Evolutionary conservation across 768 basidiomycete species (phyloP).

Genomic region (Guyanaporus albipodus): DNA sequence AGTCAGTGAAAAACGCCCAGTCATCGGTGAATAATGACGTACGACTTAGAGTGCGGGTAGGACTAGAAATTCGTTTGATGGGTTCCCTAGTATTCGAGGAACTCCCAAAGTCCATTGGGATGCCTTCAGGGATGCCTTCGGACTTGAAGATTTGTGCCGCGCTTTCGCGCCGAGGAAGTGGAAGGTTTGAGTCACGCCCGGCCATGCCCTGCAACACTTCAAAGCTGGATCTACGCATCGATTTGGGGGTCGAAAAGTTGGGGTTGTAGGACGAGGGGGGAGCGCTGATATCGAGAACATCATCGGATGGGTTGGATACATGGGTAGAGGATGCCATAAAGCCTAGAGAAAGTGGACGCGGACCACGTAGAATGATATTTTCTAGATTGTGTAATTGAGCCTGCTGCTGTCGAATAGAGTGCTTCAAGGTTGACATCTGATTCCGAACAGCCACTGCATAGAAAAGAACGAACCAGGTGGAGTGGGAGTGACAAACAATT

Average conservation of each 20-base stretch:
- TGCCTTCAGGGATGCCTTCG: conserved; percentile 68
- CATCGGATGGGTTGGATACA: conserved; percentile 33
- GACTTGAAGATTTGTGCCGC: conserved; percentile 35
- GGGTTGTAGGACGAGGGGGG: conserved; percentile 33
- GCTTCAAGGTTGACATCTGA: conserved; percentile 78
- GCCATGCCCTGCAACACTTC: conserved; percentile 68
- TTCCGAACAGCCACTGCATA: conserved; percentile 65
- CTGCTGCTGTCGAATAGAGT: conserved; percentile 80
- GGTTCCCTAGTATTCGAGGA: conserved; percentile 35
- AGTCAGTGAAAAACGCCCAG: conserved; percentile 18
- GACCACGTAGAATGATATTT: conserved; percentile 60
- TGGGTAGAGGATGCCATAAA: conserved; percentile 39
- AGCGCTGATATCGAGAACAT: conserved; percentile 31
- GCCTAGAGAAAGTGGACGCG: conserved; percentile 52
- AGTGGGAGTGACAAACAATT: conserved; percentile 20
- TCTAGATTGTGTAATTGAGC: conserved; percentile 72
- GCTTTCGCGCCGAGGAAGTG: conserved; percentile 59
- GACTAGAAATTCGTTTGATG: conserved; percentile 60
- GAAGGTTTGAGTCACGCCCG: conserved; percentile 71
- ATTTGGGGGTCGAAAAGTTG: conserved; percentile 40
- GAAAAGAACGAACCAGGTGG: conserved; percentile 26
- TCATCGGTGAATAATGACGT: conserved; percentile 36
- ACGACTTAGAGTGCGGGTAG: conserved; percentile 79
- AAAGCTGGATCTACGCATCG: conserved; percentile 64
- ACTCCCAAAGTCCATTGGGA: conserved; percentile 55